Conservation (phyloP, 805 yeast genomes). For the Candida maesae region DNA sequence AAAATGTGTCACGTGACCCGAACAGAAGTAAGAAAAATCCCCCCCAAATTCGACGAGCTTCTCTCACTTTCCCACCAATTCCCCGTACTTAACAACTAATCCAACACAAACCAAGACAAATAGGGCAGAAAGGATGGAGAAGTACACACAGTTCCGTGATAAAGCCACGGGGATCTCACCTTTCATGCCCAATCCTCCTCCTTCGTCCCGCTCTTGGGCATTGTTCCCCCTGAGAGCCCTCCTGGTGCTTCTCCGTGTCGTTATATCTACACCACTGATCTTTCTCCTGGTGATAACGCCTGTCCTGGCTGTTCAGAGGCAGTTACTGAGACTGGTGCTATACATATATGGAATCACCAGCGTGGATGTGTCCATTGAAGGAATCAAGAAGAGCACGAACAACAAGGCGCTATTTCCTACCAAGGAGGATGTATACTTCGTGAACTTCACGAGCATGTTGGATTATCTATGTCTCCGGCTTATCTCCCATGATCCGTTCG, state of each 20-base stretch:
- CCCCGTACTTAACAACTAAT: too few species aligned
- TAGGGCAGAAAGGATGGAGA: constrained; percentile 76
- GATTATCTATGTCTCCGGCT: constrained; percentile 39
- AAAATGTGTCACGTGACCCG: too few species aligned
- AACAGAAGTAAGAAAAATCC: too few species aligned
- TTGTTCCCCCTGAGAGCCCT: constrained; percentile 1
- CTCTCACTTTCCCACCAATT: too few species aligned
- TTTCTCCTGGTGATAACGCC: background rate
- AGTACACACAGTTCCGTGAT: constrained; percentile 81
- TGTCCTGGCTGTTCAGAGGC: background rate
- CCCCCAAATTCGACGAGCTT: too few species aligned
- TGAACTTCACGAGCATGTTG: constrained; percentile 45
- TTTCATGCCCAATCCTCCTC: constrained; percentile 50
- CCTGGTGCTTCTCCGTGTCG: background rate
- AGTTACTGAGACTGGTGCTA: constrained; percentile 3
- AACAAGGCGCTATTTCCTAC: constrained; percentile 31
- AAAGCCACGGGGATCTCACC: constrained; percentile 94
- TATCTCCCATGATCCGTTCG: constrained; percentile 26
- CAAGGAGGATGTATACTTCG: constrained; percentile 39
- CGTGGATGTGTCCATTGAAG: constrained; percentile 21
- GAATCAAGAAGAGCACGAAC: constrained; percentile 17
- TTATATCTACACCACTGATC: background rate
- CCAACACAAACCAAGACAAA: too few species aligned
- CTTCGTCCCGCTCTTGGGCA: background rate
- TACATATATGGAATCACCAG: constrained; percentile 14